Percentiles rank a stretch among this genome's conserved stretches.
Evolutionary conservation across 2,329 filamentous ascomycete species (phyloP).

Genomic region (Colletotrichum echinochloae): DNA sequence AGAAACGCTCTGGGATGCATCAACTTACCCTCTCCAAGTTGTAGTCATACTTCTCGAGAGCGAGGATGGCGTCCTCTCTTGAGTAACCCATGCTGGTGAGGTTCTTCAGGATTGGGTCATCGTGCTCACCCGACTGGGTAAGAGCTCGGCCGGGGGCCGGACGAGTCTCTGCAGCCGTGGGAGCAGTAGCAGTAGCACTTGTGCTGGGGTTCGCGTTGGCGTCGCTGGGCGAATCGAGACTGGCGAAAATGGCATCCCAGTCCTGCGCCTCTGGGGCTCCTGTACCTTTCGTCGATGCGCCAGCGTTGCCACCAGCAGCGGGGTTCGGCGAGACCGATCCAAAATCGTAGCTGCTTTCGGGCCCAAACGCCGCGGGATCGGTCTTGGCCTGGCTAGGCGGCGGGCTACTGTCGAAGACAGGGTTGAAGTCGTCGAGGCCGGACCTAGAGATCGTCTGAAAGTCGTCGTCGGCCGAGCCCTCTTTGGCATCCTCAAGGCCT

Average conservation of each 20-base stretch:
- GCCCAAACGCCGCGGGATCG: slow-evolving; percentile 64
- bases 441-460: slow-evolving; percentile 80
- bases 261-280: slow-evolving; percentile 71
- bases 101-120: slow-evolving; percentile 91
- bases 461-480: slow-evolving; percentile 82
- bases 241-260: slow-evolving; percentile 95
- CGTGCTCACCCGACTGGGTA: slow-evolving; percentile 80
- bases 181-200: slow-evolving; percentile 40
- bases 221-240: slow-evolving; percentile 70
- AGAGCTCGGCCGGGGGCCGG: slow-evolving; percentile 71
- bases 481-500: slow-evolving; percentile 85
- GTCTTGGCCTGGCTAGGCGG: slow-evolving; percentile 66
- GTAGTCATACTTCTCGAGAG: slow-evolving; percentile 95
- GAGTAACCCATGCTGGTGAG: slow-evolving; percentile 91
- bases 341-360: slow-evolving; percentile 71
- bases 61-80: slow-evolving; percentile 77
- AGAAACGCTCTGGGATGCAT: not conserved
- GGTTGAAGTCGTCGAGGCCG: slow-evolving; percentile 82
- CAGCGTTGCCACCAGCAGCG: slow-evolving; percentile 50
- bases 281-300: slow-evolving; percentile 52
- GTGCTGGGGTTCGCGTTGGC: slow-evolving; percentile 42
- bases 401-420: slow-evolving; percentile 80
- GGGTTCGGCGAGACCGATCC: slow-evolving; percentile 57
- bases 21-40: slow-evolving; percentile 88
- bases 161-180: slow-evolving; percentile 42